Conservation (phyloP, 352 stramenopile species). For the Pythium scleroteichum region DNA sequence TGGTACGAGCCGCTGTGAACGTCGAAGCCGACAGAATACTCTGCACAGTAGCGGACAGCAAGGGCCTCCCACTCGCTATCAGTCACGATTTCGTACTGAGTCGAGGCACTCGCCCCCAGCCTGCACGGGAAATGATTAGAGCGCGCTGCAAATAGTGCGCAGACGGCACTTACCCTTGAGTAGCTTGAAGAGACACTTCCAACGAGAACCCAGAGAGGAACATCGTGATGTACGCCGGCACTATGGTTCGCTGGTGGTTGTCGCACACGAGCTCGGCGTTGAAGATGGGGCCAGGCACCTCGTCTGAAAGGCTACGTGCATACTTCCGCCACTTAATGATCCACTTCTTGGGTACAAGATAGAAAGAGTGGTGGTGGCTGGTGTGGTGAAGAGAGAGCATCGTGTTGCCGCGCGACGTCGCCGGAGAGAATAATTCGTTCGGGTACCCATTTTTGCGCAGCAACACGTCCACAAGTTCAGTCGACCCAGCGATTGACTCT, state of each 20-base stretch:
- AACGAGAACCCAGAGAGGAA: constrained; percentile 84
- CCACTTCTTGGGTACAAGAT: constrained; percentile 87
- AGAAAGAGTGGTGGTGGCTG: constrained; percentile 58
- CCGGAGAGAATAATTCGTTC: constrained; percentile 75
- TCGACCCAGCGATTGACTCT: constrained; percentile 59
- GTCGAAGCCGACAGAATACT: constrained; percentile 83
- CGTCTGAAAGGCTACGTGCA: constrained; percentile 59
- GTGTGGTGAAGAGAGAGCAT: constrained; percentile 51
- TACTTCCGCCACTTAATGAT: constrained; percentile 79
- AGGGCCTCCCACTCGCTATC: constrained; percentile 79
- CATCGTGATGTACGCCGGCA: constrained; percentile 84
- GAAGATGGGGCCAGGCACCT: constrained; percentile 66
- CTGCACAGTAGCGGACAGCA: constrained; percentile 74
- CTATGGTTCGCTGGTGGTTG: constrained; percentile 74
- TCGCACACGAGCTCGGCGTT: constrained; percentile 82
- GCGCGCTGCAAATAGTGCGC: not conserved
- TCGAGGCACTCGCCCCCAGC: constrained; percentile 46
- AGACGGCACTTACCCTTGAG: constrained; percentile 44
- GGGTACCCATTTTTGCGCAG: constrained; percentile 79
- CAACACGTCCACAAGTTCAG: constrained; percentile 65
- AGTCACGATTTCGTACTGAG: constrained; percentile 88
- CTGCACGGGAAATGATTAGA: constrained; percentile 23
- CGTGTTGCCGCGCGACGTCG: constrained; percentile 41
- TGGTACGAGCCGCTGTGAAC: constrained; percentile 79
- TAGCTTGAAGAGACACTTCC: constrained; percentile 72